Evolutionary conservation across 2,329 filamentous ascomycete species (phyloP), one percentile per base, ranked within the genome.

Genomic region (Fusarium fracticaudum): DNA sequence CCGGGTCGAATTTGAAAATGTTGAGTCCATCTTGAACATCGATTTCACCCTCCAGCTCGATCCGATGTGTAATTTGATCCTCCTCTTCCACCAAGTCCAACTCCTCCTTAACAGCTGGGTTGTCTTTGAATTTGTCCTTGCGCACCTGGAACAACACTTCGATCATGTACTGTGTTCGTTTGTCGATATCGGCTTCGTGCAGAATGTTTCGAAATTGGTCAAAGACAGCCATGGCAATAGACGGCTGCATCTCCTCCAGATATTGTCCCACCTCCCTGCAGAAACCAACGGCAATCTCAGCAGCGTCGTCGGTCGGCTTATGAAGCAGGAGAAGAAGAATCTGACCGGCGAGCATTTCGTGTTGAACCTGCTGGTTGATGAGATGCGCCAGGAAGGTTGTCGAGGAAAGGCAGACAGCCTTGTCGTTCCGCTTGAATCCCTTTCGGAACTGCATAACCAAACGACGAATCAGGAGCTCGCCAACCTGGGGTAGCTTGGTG

Each of bases 131-230:
- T 78, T 93, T 93, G 84, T 98, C 96, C 84, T 98, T 98, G 73
- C 96, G 91, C 64, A 98, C 93, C 84, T 99, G 95, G 82, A 99
- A 99, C 48, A 99, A 85, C 11, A 98, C 96, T 82, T 99, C 96
- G 65, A 99, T 96, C 94, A 98, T 98, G 84, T 98, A 99, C 84
- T 99, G 96, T n/a, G 96, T 95, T 74, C 96, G 90, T 87, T 98
- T 98, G 81, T 98, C 96, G 81, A 99, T 98, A 80, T 96, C 95
- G 50, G 95, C 95, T 83, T 99, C 96, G 85, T 99, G 96, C 14
- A 99, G 86, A 73, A 98, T 98, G 77, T 93, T 96, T 77, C 96
- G 88, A 86, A 99, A 97, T 82, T 98, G 95, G 79, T 99, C 96
- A 80, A 97, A 99, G 13, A 99, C 94, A 31, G 93, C 93, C 75